Percentiles rank a stretch among this genome's conserved stretches.
Conservation (phyloP, 2,329 filamentous ascomycete species). For the Paraconiothyrium brasiliense region DNA sequence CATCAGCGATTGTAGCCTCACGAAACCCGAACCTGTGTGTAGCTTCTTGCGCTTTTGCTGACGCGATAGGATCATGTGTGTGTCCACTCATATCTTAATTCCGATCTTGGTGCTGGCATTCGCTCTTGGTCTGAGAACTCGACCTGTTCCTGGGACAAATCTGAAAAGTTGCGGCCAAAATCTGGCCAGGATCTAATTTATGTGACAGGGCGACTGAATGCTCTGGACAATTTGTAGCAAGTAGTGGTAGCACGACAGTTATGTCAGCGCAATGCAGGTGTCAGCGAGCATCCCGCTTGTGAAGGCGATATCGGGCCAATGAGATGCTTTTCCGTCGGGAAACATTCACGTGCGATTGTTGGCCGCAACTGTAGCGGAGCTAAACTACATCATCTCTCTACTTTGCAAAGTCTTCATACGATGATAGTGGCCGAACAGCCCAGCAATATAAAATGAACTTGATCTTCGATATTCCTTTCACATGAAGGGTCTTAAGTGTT, state of each 20-base stretch:
- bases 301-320: slow-evolving; percentile 5
- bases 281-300: neutral
- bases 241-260: no score
- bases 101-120: neutral
- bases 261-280: no score
- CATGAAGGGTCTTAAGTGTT: neutral
- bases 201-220: neutral
- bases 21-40: slow-evolving; percentile 42
- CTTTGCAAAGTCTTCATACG: no score
- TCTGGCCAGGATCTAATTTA: neutral
- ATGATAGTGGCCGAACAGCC: neutral
- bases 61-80: slow-evolving; percentile 39
- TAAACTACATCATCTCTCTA: no score
- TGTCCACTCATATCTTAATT: slow-evolving; percentile 1
- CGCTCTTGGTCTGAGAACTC: neutral
- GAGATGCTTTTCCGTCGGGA: slow-evolving; percentile 4
- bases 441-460: neutral
- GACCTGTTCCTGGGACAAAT: neutral
- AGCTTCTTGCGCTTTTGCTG: slow-evolving; percentile 46
- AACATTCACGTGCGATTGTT: neutral
- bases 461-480: neutral
- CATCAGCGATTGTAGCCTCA: slow-evolving; percentile 38
- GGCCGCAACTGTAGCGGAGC: no score
- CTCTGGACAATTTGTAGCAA: no score
- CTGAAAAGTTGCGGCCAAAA: neutral